A percentile compares a stretch with the other conserved stretches of the same genome.
Evolutionary conservation across 768 basidiomycete genomes (phyloP).

Genomic region (Tulasnella sp.): DNA sequence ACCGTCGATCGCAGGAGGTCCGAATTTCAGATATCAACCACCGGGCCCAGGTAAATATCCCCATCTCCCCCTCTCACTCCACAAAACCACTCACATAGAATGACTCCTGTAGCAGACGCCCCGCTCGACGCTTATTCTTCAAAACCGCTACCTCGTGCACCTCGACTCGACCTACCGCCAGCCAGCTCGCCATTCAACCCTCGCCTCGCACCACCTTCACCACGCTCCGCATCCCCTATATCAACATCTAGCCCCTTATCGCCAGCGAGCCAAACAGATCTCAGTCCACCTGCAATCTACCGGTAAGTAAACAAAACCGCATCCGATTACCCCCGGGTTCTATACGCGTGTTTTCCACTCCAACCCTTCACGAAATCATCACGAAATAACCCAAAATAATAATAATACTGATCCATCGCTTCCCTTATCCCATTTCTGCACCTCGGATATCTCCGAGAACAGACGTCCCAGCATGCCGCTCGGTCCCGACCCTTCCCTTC

Average conservation of each 20-base stretch:
- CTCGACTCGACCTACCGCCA: not conserved
- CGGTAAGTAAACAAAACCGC: not conserved
- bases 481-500: not conserved
- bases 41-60: not conserved
- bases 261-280: not conserved
- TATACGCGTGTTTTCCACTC: not conserved
- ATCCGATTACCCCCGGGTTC: slow-evolving; percentile 4
- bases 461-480: slow-evolving; percentile 7
- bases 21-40: not conserved
- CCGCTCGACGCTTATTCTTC: not conserved
- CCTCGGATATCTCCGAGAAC: not conserved
- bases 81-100: not conserved
- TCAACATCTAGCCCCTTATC: not conserved
- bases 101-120: not conserved
- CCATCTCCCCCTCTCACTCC: not conserved
- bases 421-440: not conserved
- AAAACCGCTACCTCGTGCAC: not conserved
- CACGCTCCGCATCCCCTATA: not conserved
- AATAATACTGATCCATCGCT: not conserved
- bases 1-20: not conserved
- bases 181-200: not conserved
- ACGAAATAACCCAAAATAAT: not conserved
- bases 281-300: not conserved
- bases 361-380: not conserved
- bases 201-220: slow-evolving; percentile 5